Percentiles rank a stretch among this genome's conserved stretches.
phyloP scores from a whole-genome alignment of 73 alveolate genomes.

The Paramecium pentaurelia region DNA sequence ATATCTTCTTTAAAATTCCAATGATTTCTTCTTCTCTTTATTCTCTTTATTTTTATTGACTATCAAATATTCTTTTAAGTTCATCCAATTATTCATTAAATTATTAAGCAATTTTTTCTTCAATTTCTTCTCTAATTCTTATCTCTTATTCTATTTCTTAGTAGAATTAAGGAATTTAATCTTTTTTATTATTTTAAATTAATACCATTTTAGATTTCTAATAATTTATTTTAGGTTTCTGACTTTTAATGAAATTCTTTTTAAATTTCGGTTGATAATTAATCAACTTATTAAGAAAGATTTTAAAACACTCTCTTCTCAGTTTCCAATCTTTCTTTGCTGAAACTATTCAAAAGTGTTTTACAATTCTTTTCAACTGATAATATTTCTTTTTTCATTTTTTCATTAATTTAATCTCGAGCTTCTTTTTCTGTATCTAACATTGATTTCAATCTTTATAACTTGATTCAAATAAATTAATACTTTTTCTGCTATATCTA shows the following conservation, averaged over 20 bases:
- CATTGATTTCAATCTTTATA: slow-evolving; percentile 19
- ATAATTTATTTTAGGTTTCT: slow-evolving; percentile 33
- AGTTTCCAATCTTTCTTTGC: slow-evolving; percentile 60
- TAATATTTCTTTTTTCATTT: slow-evolving; percentile 39
- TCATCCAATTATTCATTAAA: slow-evolving; percentile 54
- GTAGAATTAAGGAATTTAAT: slow-evolving; percentile 37
- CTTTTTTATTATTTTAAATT: background rate
- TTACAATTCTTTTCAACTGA: slow-evolving; percentile 46
- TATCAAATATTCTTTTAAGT: slow-evolving; percentile 53
- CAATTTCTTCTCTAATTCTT: slow-evolving; percentile 54
- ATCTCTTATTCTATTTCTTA: slow-evolving; percentile 50
- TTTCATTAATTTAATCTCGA: slow-evolving; percentile 30
- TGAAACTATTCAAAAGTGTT: slow-evolving; percentile 19
- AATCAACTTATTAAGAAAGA: slow-evolving; percentile 44
- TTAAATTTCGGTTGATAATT: slow-evolving; percentile 53
- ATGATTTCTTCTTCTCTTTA: slow-evolving; percentile 59
- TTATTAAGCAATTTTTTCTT: slow-evolving; percentile 49
- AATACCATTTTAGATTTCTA: slow-evolving; percentile 35
- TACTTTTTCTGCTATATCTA: slow-evolving; percentile 47
- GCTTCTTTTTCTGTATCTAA: slow-evolving; percentile 21
- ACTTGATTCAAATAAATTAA: background rate
- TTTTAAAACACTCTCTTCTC: slow-evolving; percentile 59
- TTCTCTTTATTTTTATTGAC: slow-evolving; percentile 55
- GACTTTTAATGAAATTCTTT: slow-evolving; percentile 47
- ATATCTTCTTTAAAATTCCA: slow-evolving; percentile 41